A percentile compares a stretch with the other conserved stretches of the same genome.
These are phyloP conservation scores for Marchantia paleacea DNA, from an alignment of 225 moss, liverwort and hornwort genomes.

Conservation along the genomic window DNA sequence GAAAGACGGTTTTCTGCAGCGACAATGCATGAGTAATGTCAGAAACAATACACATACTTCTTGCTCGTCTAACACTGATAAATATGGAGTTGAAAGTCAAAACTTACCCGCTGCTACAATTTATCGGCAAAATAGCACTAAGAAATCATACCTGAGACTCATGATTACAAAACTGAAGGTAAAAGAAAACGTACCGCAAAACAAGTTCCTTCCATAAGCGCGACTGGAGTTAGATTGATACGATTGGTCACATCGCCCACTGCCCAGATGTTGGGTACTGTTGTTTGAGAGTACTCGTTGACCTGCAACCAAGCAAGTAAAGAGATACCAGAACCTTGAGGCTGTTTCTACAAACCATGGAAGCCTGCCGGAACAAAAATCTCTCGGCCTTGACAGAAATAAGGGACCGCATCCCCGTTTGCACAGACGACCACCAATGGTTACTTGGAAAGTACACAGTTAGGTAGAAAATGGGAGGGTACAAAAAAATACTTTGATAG, in stretches of 20 bases:
- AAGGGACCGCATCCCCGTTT: background rate
- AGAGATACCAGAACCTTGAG: background rate
- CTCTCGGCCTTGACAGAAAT: background rate
- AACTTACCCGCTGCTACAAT: too few species aligned
- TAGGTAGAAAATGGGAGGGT: background rate
- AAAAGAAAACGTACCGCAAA: constrained; percentile 57
- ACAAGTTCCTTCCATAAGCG: constrained; percentile 90
- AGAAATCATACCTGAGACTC: background rate
- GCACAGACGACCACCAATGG: background rate
- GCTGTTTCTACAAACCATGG: background rate
- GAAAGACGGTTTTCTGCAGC: constrained; percentile 79
- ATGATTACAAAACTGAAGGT: background rate
- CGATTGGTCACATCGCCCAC: constrained; percentile 91
- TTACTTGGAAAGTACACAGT: background rate
- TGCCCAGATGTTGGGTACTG: constrained; percentile 79
- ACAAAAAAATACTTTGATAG: constrained; percentile 55
- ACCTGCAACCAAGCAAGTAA: constrained; percentile 44
- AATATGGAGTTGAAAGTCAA: too few species aligned
- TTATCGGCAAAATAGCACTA: background rate
- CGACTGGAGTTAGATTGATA: constrained; percentile 84
- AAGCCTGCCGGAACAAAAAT: background rate
- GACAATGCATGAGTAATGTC: background rate
- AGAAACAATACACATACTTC: background rate
- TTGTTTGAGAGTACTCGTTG: constrained; percentile 77
- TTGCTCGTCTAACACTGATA: background rate